These are phyloP conservation scores for Fraxinus dipetala DNA, from an alignment of 305 asterid genomes.

Conservation along the genomic window DNA sequence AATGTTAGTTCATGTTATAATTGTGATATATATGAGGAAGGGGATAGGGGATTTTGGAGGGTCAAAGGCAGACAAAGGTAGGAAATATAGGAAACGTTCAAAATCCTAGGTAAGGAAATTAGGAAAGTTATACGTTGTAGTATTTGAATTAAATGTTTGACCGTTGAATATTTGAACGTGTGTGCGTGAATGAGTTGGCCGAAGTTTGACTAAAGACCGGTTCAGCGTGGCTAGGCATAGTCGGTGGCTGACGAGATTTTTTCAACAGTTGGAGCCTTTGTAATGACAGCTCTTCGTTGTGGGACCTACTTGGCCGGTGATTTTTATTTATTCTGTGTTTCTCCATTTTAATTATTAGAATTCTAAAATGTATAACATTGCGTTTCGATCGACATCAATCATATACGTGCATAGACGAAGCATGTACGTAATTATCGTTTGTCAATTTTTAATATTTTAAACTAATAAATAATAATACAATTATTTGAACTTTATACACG, in stretches of 20 bases:
- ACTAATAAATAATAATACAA: too few relatives aligned
- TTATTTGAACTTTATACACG: too few relatives aligned
- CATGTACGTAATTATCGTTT: too few relatives aligned
- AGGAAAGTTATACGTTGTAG: conserved; percentile 23
- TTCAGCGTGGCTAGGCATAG: not conserved
- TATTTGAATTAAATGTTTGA: conserved; percentile 60
- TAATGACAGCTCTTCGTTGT: not conserved
- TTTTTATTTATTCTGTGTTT: too few relatives aligned
- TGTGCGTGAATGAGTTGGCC: not conserved
- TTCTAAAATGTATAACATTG: too few relatives aligned
- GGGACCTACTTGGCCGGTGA: not conserved
- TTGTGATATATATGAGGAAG: conserved; percentile 14
- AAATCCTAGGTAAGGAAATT: conserved; percentile 25
- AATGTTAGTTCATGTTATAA: not conserved
- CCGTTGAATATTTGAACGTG: conserved; percentile 56
- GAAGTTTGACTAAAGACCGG: conserved; percentile 1
- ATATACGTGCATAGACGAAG: too few relatives aligned
- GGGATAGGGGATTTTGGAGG: not conserved
- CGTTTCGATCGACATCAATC: too few relatives aligned
- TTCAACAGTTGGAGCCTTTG: not conserved
- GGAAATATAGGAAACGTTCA: conserved; percentile 40
- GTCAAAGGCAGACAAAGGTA: conserved; percentile 29
- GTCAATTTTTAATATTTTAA: too few relatives aligned
- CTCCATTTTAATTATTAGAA: not conserved
- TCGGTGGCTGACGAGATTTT: not conserved